Percentiles rank a stretch among this genome's conserved stretches.
phyloP scores from a whole-genome alignment of 345 rosid species.

The Salix arbutifolia region DNA sequence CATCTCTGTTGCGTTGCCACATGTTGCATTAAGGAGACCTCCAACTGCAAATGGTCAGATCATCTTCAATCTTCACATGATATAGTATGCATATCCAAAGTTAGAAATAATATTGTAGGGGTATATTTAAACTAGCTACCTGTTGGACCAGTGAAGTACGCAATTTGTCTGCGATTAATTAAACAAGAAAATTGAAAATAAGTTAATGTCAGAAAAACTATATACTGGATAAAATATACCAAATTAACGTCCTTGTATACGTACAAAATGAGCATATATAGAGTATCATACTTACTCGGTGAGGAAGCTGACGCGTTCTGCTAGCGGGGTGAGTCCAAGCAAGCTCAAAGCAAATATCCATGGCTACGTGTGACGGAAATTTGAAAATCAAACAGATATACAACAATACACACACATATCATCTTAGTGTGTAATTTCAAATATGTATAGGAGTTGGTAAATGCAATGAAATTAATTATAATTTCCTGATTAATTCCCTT shows the following conservation, averaged over 20 bases:
- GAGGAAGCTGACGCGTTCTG: slow-evolving; percentile 88
- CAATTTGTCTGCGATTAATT: slow-evolving; percentile 62
- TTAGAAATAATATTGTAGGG: neutral
- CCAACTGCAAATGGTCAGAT: slow-evolving; percentile 53
- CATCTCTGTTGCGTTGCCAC: slow-evolving; percentile 92
- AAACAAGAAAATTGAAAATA: neutral
- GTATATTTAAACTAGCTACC: slow-evolving; percentile 39
- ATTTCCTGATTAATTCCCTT: neutral
- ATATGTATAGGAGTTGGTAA: neutral
- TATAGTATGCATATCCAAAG: neutral
- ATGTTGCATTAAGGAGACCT: slow-evolving; percentile 88
- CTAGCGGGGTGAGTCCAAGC: slow-evolving; percentile 76
- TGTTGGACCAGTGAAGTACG: slow-evolving; percentile 89
- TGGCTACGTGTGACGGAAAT: slow-evolving; percentile 27
- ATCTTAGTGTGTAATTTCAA: neutral
- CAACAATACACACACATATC: neutral
- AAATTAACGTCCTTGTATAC: neutral
- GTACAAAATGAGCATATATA: neutral
- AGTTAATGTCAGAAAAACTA: neutral
- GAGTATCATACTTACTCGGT: slow-evolving; percentile 57
- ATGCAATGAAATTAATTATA: neutral
- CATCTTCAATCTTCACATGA: neutral
- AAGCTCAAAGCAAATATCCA: slow-evolving; percentile 93
- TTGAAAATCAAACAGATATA: neutral
- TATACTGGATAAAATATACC: neutral